Conservation (phyloP, 1,284 basidiomycete genomes). For the Irpex lacteus region DNA sequence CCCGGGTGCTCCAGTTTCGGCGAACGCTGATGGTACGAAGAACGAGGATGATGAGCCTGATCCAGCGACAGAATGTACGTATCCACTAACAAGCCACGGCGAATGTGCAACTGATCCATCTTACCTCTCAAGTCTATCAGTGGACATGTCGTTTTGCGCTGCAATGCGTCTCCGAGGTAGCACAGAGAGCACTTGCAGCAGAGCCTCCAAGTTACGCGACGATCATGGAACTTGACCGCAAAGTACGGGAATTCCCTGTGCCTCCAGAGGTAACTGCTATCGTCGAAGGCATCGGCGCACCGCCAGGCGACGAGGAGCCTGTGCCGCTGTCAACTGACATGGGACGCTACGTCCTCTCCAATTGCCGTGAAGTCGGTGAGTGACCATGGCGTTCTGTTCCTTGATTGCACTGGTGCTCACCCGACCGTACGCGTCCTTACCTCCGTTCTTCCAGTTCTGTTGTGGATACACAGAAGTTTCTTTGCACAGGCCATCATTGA, state of each 20-base stretch:
- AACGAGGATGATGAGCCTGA: constrained; percentile 28
- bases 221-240: constrained; percentile 71
- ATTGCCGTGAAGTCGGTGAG: constrained; percentile 34
- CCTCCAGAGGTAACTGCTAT: constrained; percentile 39
- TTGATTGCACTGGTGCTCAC: background rate
- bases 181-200: constrained; percentile 58
- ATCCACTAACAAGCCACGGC: background rate
- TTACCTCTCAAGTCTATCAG: constrained; percentile 40
- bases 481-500: constrained; percentile 40
- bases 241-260: constrained; percentile 63
- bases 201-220: constrained; percentile 61
- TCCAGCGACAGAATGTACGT: background rate
- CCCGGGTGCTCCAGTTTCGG: constrained; percentile 10
- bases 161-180: constrained; percentile 65
- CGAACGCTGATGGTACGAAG: constrained; percentile 1
- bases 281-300: constrained; percentile 26
- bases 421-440: background rate
- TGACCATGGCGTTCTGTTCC: constrained; percentile 10
- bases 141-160: constrained; percentile 65
- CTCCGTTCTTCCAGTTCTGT: constrained; percentile 26
- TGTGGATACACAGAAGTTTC: constrained; percentile 39
- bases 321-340: constrained; percentile 28
- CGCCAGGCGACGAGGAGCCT: constrained; percentile 20
- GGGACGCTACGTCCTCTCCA: constrained; percentile 45
- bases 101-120: no score